These are phyloP conservation scores for Kodamaea sagamina DNA, from an alignment of 805 yeast species.

Conservation along the genomic window DNA sequence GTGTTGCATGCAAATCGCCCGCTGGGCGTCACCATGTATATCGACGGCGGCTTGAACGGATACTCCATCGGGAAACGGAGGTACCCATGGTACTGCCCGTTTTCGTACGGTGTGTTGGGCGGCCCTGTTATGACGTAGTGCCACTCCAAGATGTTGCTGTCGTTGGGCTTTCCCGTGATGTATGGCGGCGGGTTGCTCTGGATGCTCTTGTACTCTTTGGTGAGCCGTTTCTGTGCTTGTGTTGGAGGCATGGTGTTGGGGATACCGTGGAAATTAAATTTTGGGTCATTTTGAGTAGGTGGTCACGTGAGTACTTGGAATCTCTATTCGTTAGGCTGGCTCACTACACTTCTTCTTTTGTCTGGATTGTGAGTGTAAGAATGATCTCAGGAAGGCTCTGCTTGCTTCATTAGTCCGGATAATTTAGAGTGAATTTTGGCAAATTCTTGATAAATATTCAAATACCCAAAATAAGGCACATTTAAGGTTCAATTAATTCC, in stretches of 20 bases:
- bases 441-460: too few relatives aligned
- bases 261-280: conserved; percentile 3
- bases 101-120: conserved; percentile 80
- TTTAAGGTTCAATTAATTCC: too few relatives aligned
- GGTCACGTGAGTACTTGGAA: too few relatives aligned
- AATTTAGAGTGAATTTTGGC: too few relatives aligned
- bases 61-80: conserved; percentile 79
- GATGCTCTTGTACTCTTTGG: conserved; percentile 79
- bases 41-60: conserved; percentile 91
- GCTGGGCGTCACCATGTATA: conserved; percentile 84
- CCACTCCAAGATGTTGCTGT: conserved; percentile 87
- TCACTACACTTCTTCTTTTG: too few relatives aligned
- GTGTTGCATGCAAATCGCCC: conserved; percentile 84
- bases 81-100: conserved; percentile 91
- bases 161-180: conserved; percentile 83
- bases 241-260: conserved; percentile 36
- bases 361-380: too few relatives aligned
- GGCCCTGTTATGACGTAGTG: conserved; percentile 93
- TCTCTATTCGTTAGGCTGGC: too few relatives aligned
- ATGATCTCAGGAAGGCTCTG: too few relatives aligned
- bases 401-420: too few relatives aligned
- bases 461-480: too few relatives aligned
- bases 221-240: conserved; percentile 52
- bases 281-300: background rate
- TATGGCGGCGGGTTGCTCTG: conserved; percentile 82